A percentile compares a stretch with the other conserved stretches of the same genome.
Conservation (phyloP, 148 eudicot species). For the Cornus kousa region DNA sequence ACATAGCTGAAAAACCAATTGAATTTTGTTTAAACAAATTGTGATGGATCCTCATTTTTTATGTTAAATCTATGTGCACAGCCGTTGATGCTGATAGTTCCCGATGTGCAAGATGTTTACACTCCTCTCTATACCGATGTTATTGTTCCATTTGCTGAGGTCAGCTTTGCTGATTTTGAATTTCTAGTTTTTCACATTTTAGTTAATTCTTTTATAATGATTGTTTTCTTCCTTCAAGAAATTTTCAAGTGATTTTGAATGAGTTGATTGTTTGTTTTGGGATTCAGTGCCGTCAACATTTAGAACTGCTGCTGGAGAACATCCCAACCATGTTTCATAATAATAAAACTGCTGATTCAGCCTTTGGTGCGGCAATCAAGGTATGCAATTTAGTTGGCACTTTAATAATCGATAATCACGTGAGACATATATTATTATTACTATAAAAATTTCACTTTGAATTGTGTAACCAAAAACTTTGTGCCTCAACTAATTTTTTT, state of each 20-base stretch:
- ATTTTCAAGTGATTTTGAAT: not conserved
- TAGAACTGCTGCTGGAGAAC: slow-evolving; percentile 84
- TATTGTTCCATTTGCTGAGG: slow-evolving; percentile 89
- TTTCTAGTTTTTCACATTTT: not conserved
- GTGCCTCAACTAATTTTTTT: not conserved
- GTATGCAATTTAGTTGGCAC: slow-evolving; percentile 30
- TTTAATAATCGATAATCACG: not conserved
- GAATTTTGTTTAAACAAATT: not conserved
- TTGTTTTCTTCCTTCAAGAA: not conserved
- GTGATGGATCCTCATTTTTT: slow-evolving; percentile 3
- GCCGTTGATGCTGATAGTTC: slow-evolving; percentile 99
- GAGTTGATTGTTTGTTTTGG: slow-evolving; percentile 21
- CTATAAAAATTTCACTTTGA: not conserved
- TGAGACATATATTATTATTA: not conserved
- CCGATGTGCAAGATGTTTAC: slow-evolving; percentile 95
- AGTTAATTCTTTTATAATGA: not conserved
- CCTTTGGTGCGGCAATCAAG: slow-evolving; percentile 93
- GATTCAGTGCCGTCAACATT: slow-evolving; percentile 80
- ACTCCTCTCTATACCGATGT: slow-evolving; percentile 95
- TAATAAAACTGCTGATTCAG: slow-evolving; percentile 87
- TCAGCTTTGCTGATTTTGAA: slow-evolving; percentile 24
- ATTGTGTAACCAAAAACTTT: not conserved
- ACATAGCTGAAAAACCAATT: not conserved
- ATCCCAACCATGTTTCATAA: slow-evolving; percentile 91
- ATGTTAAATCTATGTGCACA: slow-evolving; percentile 28